These are phyloP conservation scores for Erodium texanum DNA, from an alignment of 441 rosid genomes.

Conservation along the genomic window DNA sequence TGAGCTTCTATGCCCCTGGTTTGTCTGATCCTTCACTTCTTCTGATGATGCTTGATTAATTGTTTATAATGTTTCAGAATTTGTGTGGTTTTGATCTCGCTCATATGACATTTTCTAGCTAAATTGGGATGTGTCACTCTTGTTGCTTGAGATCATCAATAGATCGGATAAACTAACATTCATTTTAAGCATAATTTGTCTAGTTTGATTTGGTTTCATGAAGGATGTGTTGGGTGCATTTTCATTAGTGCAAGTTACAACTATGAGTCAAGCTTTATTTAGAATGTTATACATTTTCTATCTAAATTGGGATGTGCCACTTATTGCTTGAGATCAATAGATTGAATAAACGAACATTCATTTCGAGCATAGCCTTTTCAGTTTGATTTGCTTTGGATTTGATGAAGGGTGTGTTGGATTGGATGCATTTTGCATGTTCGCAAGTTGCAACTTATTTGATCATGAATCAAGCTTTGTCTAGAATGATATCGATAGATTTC, in stretches of 20 bases:
- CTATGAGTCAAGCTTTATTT: background rate
- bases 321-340: background rate
- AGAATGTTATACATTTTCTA: background rate
- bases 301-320: background rate
- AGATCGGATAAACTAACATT: no score
- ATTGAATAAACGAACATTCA: no score
- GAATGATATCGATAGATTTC: background rate
- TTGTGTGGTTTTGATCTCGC: background rate
- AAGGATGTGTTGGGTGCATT: background rate
- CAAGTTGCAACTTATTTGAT: background rate
- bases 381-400: background rate
- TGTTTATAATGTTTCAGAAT: background rate
- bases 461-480: background rate
- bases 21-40: constrained; percentile 16
- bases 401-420: background rate
- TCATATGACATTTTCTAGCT: background rate
- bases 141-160: background rate
- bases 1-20: constrained; percentile 98
- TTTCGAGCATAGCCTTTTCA: no score
- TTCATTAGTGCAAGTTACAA: background rate
- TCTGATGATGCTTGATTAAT: background rate
- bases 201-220: background rate
- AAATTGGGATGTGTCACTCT: background rate
- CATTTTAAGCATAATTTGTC: no score
- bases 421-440: background rate